A percentile compares a stretch with the other conserved stretches of the same genome.
Conservation (phyloP, 2,329 filamentous ascomycete species). For the Triangularia setosa region DNA sequence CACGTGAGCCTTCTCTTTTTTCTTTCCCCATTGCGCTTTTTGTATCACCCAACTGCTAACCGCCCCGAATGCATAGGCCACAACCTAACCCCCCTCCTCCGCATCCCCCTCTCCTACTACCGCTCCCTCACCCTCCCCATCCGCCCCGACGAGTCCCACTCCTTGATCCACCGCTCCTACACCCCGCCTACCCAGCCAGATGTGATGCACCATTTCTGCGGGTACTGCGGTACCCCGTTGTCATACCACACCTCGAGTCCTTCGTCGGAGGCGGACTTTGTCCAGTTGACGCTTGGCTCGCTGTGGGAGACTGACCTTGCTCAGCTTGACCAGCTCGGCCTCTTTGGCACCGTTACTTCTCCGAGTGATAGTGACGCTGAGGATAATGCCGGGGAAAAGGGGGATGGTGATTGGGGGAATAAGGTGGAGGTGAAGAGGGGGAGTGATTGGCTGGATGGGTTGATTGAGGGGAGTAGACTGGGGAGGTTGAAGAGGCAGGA, state of each 20-base stretch:
- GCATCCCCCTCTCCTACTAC: slow-evolving; percentile 78
- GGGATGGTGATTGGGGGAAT: slow-evolving; percentile 26
- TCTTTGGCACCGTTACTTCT: slow-evolving; percentile 54
- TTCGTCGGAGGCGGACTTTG: slow-evolving; percentile 66
- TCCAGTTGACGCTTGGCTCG: slow-evolving; percentile 78
- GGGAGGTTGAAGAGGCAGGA: slow-evolving; percentile 52
- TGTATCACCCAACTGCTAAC: neutral
- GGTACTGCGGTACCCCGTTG: slow-evolving; percentile 83
- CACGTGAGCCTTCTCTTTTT: slow-evolving; percentile 62
- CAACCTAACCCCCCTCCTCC: slow-evolving; percentile 75
- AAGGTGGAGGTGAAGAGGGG: slow-evolving; percentile 27
- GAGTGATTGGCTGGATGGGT: slow-evolving; percentile 68
- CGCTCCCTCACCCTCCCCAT: slow-evolving; percentile 70
- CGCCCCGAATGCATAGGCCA: slow-evolving; percentile 62
- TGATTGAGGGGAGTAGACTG: slow-evolving; percentile 72
- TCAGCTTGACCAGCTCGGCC: slow-evolving; percentile 67
- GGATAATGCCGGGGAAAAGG: slow-evolving; percentile 17
- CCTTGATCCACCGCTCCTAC: slow-evolving; percentile 64
- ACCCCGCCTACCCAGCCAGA: slow-evolving; percentile 54
- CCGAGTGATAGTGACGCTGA: neutral
- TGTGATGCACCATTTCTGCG: slow-evolving; percentile 77
- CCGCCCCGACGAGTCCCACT: slow-evolving; percentile 71
- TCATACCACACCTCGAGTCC: slow-evolving; percentile 79
- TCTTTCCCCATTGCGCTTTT: neutral
- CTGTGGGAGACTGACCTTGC: slow-evolving; percentile 67